Evolutionary conservation across 140 eudicot genomes (phyloP).

Genomic region (Cichorium intybus): DNA sequence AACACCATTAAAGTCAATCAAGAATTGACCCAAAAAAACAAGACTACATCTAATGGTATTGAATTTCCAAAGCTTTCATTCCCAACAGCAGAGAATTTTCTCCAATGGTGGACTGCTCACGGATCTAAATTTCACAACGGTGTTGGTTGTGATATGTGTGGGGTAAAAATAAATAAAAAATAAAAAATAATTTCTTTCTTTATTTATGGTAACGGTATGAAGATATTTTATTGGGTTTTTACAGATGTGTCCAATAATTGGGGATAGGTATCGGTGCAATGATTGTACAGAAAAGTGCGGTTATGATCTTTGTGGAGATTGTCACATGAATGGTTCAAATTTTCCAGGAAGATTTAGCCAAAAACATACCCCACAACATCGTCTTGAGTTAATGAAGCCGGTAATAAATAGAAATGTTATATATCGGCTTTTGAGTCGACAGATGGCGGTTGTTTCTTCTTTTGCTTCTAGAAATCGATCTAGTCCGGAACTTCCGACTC

Average conservation of each 20-base stretch:
- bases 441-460: constrained; percentile 25
- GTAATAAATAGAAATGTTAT: constrained; percentile 22
- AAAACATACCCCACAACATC: constrained; percentile 72
- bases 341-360: constrained; percentile 79
- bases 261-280: constrained; percentile 68
- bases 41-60: too few relatives aligned
- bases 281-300: constrained; percentile 58
- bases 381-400: constrained; percentile 47
- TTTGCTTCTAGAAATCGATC: constrained; percentile 25
- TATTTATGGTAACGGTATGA: too few relatives aligned
- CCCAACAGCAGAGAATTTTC: constrained; percentile 39
- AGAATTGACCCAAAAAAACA: constrained; percentile 28
- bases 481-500: constrained; percentile 12
- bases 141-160: constrained; percentile 74
- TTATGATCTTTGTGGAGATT: constrained; percentile 74
- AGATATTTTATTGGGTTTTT: neutral
- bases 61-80: constrained; percentile 29
- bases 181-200: too few relatives aligned
- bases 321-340: constrained; percentile 48
- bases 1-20: constrained; percentile 25
- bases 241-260: constrained; percentile 77
- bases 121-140: constrained; percentile 49
- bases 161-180: too few relatives aligned
- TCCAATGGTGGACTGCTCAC: constrained; percentile 52
- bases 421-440: constrained; percentile 41